Evolutionary conservation across 1,139 yeast genomes (phyloP), one percentile per base, ranked within the genome.

Genomic region (Debaryomyces singareniensis): DNA sequence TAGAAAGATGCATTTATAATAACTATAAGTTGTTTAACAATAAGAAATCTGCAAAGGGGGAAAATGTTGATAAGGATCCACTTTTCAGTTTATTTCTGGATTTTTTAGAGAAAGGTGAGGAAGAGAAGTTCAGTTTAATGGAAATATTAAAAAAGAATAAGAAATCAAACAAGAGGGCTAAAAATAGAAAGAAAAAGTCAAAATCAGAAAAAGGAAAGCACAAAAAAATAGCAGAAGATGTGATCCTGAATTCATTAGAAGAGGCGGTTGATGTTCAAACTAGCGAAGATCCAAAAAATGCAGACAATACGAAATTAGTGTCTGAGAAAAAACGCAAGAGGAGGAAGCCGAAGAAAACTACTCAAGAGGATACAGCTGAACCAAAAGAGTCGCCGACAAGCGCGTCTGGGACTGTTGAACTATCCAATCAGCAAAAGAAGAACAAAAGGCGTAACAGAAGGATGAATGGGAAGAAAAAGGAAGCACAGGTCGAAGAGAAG

Each of bases 1-100:
- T 56, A 9, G 55, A 48, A 27, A 47, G 40, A 29, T 44, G 58
- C 1, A 29, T 54, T 5, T 53, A 41, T 30, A 44, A 47, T 25
- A 44, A 46, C 26, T 51, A 55, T 54, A n/a, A 18, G 7, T n/a
- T 18, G 21, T n/a, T n/a, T 7, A 18, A n/a, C 9, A 18, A 18
- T 7, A 18, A 18, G n/a, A 18, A 7, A n/a, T 18, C 21, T 18
- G 4, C 4, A 16, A 5, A 9, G 16, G 11, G 14, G 24, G 22
- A 24, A 29, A 10, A 27, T 27, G 21, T 29, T 11, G 35, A 38
- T 23, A 32, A 33, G 3, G 35, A 38, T 28, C 32, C 35, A 6
- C 21, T 36, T 6, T 44, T 32, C 15, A 37, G 44, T 18, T 44
- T 38, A 24, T 46, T 39, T 24, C 18, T 36, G 24, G 30, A 32